Percentiles rank a stretch among this genome's conserved stretches.
Evolutionary conservation across 179 eudicot species (phyloP).

Genomic region (Patellifolia procumbens): DNA sequence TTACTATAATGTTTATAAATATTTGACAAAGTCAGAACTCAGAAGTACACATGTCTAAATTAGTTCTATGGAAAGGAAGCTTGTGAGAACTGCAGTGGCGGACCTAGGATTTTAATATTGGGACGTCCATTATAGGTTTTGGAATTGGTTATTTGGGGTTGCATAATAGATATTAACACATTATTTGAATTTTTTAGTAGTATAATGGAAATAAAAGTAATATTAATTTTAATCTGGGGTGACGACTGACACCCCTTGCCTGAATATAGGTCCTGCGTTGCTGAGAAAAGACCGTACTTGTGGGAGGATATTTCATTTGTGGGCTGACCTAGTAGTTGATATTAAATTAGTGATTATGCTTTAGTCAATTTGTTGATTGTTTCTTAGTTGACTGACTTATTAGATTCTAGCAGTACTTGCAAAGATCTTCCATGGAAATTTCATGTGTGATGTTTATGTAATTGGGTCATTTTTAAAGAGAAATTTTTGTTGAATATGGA

Average conservation of each 20-base stretch:
- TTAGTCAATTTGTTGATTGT: conserved; percentile 2
- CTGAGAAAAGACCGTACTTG: conserved; percentile 16
- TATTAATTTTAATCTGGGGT: too few relatives aligned
- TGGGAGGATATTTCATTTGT: conserved; percentile 18
- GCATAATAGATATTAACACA: too few relatives aligned
- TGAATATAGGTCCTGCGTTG: too few relatives aligned
- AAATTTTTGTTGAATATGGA: background rate
- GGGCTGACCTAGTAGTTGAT: conserved; percentile 14
- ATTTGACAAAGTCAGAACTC: conserved; percentile 33
- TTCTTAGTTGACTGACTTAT: conserved; percentile 25
- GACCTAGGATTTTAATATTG: too few relatives aligned
- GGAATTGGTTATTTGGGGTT: too few relatives aligned
- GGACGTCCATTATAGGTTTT: too few relatives aligned
- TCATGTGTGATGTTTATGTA: conserved; percentile 12
- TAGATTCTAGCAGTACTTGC: background rate
- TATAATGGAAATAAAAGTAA: too few relatives aligned
- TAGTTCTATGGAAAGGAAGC: conserved; percentile 12
- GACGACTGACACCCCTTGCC: too few relatives aligned
- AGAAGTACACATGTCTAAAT: conserved; percentile 19
- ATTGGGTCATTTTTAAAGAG: background rate
- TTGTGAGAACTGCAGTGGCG: too few relatives aligned
- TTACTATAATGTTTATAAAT: conserved; percentile 9
- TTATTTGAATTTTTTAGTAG: too few relatives aligned
- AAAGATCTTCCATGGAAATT: conserved; percentile 15
- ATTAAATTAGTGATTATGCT: background rate